Evolutionary conservation across 1,284 basidiomycete species (phyloP).

Genomic region (Ganoderma boninense): DNA sequence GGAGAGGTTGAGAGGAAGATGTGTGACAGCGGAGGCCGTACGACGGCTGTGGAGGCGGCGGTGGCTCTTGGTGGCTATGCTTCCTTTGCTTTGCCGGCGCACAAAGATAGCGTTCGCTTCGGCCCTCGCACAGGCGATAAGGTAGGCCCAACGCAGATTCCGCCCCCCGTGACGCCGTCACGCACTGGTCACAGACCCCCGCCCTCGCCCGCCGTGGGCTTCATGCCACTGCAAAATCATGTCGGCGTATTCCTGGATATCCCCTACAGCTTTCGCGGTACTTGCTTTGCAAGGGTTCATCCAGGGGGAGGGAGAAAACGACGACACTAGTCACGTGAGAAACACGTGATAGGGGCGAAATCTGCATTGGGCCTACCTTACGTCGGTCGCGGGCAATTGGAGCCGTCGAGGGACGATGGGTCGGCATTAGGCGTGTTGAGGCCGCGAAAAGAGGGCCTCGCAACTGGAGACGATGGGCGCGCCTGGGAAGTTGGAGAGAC

Average conservation of each 20-base stretch:
- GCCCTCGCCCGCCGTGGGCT: too few species aligned
- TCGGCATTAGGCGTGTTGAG: slow-evolving; percentile 10
- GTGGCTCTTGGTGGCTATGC: slow-evolving; percentile 5
- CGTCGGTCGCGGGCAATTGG: slow-evolving; percentile 3
- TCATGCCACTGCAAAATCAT: too few species aligned
- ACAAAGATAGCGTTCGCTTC: background rate
- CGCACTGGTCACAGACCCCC: too few species aligned
- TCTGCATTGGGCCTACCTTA: too few species aligned
- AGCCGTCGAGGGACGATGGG: background rate
- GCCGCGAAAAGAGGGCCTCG: background rate
- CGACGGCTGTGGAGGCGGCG: slow-evolving; percentile 5
- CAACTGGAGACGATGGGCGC: background rate
- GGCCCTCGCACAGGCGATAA: background rate
- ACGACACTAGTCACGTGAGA: too few species aligned
- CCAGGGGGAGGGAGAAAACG: too few species aligned
- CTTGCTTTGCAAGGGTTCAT: too few species aligned
- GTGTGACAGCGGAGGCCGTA: slow-evolving; percentile 4
- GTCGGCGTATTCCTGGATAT: too few species aligned
- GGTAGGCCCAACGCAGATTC: too few species aligned
- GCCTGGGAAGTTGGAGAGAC: background rate
- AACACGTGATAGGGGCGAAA: too few species aligned
- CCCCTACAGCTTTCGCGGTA: too few species aligned
- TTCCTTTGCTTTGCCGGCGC: background rate
- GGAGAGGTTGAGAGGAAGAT: background rate
- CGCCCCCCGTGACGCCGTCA: too few species aligned